These are phyloP conservation scores for Senna tora DNA, from an alignment of 306 rosid genomes.

Conservation along the genomic window DNA sequence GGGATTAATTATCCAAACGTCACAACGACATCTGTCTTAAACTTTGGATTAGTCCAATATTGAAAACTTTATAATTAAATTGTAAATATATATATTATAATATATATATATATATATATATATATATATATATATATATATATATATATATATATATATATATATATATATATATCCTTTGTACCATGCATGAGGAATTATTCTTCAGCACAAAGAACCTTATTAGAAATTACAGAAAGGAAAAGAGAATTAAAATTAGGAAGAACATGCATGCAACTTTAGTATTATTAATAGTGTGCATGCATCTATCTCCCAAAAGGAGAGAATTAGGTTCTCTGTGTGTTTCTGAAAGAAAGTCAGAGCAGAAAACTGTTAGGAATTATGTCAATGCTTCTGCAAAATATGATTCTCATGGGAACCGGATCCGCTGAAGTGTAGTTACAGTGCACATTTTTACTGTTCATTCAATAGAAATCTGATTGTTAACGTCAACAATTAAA, in stretches of 20 bases:
- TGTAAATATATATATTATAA: background rate
- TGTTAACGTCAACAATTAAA: too few species aligned
- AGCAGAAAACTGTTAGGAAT: conserved; percentile 44
- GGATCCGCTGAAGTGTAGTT: too few species aligned
- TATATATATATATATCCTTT: too few species aligned
- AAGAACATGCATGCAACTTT: conserved; percentile 30
- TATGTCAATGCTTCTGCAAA: conserved; percentile 37
- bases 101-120: too few species aligned
- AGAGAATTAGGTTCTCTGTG: conserved; percentile 48
- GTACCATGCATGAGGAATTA: conserved; percentile 7
- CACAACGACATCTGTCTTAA: background rate
- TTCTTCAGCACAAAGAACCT: background rate
- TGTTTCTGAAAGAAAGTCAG: conserved; percentile 45
- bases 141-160: too few species aligned
- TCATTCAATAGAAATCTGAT: too few species aligned
- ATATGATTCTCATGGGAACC: conserved; percentile 14
- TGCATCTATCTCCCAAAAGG: conserved; percentile 38
- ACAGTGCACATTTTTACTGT: too few species aligned
- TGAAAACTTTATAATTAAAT: background rate
- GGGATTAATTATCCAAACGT: conserved; percentile 10
- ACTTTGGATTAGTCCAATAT: background rate
- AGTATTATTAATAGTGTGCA: conserved; percentile 29
- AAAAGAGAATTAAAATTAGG: background rate
- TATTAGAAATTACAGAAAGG: background rate
- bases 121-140: too few species aligned